Base-by-base conservation (phyloP, 75 land plant genomes). In the Pinus albicaulis region DNA sequence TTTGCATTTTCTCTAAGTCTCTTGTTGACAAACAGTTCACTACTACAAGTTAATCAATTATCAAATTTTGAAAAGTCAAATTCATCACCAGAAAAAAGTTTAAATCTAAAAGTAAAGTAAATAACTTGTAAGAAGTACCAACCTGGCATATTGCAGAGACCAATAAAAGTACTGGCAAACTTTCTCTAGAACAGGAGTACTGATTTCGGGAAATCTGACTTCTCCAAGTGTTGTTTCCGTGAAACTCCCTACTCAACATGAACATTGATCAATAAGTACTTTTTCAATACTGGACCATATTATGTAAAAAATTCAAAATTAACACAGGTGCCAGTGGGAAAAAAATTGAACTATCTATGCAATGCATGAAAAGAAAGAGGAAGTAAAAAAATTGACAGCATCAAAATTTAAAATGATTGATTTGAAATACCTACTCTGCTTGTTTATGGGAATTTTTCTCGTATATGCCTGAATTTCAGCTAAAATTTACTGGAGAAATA, bases 81-180 rank as follows among this genome's bases (percentile, higher is more conserved):
- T 23, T 23, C 22, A 61, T 61, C 22, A n/a, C 19, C 8, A n/a
- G 24, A 17, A 36, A 76, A 61, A 24, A n/a, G 3, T 20, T 36
- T 5, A 59, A 26, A 76, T 28, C 36, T 17, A 76, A 34, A 76
- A 55, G 12, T 17, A 53, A n/a, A 73, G 26, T 26, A 28, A 73
- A 41, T 7, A 36, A 38, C 8, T n/a, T 1, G 10, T 10, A 24
- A 36, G 19, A 52, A 17, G 22, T 62, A 53, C 78, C 25, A 56
- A 96, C 99, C 95, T 92, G 69, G 99, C 87, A 82, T 81, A 94
- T 69, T 96, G 98, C 76, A 96, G 83, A 52, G 95, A 89, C 99
- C 99, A 96, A 62, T 96, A 90, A 74, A 94, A 96, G 76, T 96
- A 96, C 82, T 96, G 95, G 69, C 99, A 96, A 55, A 92, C 92